Conservation (phyloP, 1,284 basidiomycete species). For the Papiliotrema fonsecae region DNA sequence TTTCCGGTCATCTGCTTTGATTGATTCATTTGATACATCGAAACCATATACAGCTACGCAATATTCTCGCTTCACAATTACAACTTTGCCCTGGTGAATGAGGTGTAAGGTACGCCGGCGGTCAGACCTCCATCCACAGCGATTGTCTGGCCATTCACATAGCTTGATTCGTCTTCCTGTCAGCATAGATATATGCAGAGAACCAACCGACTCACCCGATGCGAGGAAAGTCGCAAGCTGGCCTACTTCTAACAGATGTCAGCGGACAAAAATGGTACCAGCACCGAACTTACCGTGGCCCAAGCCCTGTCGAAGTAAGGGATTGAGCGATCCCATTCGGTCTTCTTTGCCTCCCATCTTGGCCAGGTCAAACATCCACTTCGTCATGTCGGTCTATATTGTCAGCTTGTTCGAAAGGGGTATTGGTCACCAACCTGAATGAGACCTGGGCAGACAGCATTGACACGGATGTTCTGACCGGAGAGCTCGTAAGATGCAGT, state of each 20-base stretch:
- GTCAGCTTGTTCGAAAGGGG: background rate
- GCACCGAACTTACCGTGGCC: slow-evolving; percentile 22
- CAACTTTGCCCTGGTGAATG: slow-evolving; percentile 53
- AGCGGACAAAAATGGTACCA: background rate
- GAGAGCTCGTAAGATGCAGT: slow-evolving; percentile 75
- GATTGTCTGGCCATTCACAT: slow-evolving; percentile 85
- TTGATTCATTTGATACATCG: too few species aligned
- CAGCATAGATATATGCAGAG: slow-evolving; percentile 1
- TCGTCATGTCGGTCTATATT: slow-evolving; percentile 70
- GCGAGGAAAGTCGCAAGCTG: slow-evolving; percentile 79
- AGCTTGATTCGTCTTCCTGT: slow-evolving; percentile 73
- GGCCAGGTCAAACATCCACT: slow-evolving; percentile 67
- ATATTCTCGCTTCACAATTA: too few species aligned
- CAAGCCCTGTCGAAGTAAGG: slow-evolving; percentile 71
- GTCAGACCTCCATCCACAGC: slow-evolving; percentile 82
- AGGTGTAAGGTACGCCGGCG: slow-evolving; percentile 63
- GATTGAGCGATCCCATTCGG: slow-evolving; percentile 83
- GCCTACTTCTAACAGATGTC: slow-evolving; percentile 62
- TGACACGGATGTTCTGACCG: slow-evolving; percentile 77
- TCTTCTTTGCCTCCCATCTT: slow-evolving; percentile 63
- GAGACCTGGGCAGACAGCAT: slow-evolving; percentile 83
- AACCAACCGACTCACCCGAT: slow-evolving; percentile 58
- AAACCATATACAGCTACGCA: too few species aligned
- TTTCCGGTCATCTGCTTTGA: too few species aligned
- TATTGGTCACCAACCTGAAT: slow-evolving; percentile 70